A percentile compares a stretch with the other conserved stretches of the same genome.
Conservation (phyloP, 805 yeast species). For the Metschnikowia anglica region DNA sequence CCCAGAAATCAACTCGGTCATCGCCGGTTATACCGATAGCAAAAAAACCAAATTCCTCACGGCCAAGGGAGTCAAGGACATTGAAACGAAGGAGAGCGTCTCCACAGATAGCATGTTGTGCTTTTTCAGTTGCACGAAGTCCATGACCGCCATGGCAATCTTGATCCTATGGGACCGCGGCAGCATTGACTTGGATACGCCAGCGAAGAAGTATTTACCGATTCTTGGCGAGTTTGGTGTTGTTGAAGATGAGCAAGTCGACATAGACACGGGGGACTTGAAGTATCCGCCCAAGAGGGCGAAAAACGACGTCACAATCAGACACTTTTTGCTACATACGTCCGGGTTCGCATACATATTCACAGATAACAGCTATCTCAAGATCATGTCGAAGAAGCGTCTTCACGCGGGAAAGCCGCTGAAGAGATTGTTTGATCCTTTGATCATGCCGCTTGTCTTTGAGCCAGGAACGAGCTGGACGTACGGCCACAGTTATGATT, state of each 20-base stretch:
- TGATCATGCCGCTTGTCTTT: slow-evolving; percentile 24
- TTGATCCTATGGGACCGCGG: slow-evolving; percentile 35
- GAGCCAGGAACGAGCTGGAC: slow-evolving; percentile 42
- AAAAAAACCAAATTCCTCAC: slow-evolving; percentile 10
- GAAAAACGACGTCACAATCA: slow-evolving; percentile 16
- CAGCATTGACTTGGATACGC: slow-evolving; percentile 32
- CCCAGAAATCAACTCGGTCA: slow-evolving; percentile 15
- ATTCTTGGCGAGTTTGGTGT: slow-evolving; percentile 24
- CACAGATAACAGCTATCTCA: slow-evolving; percentile 29
- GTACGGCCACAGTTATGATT: slow-evolving; percentile 40
- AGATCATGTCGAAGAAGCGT: slow-evolving; percentile 23
- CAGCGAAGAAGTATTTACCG: slow-evolving; percentile 36
- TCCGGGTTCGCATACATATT: slow-evolving; percentile 38
- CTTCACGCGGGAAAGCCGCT: slow-evolving; percentile 26
- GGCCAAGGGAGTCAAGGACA: slow-evolving; percentile 17
- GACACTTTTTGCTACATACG: slow-evolving; percentile 20
- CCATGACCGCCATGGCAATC: slow-evolving; percentile 33
- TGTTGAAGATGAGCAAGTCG: slow-evolving; percentile 16
- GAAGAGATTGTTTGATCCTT: slow-evolving; percentile 25
- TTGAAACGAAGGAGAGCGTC: slow-evolving; percentile 13
- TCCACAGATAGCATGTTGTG: slow-evolving; percentile 14
- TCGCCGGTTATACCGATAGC: slow-evolving; percentile 20
- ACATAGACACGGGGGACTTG: slow-evolving; percentile 18
- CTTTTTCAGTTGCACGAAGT: slow-evolving; percentile 20
- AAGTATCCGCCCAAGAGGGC: slow-evolving; percentile 10